Evolutionary conservation across 2,329 filamentous ascomycete species (phyloP), one percentile per base, ranked within the genome.

Genomic region (Blastomyces percursus): DNA sequence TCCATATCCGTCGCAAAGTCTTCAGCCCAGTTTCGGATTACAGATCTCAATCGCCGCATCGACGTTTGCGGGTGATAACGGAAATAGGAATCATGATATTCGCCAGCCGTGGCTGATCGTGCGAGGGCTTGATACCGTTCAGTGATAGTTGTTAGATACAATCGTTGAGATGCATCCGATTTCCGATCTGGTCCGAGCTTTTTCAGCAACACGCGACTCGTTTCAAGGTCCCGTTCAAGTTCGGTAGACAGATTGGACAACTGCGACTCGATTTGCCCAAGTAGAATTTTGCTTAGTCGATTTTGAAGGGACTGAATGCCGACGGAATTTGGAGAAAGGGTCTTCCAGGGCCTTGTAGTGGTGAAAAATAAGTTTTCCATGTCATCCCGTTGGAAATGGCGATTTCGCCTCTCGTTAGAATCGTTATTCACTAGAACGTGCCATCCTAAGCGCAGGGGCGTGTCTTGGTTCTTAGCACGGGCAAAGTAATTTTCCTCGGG

Each of bases 391-490:
- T 67, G 66, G 6, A 68, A 64, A 30, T 73, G 66, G 0, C 67
- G 67, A 1, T 59, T 52, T 2, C 64, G 66, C 57, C 54, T 58
- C 62, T 76, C 66, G 65, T 81, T 67, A 65, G 73, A 75, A 61
- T 74, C 68, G 42, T 78, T 64, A 66, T 82, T 82, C 60, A 74
- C 76, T 9, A 82, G 65, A 0, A 77, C 75, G 67, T 82, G 80
- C 79, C 80, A 82, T 2, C 80, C 80, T 0, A 82, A 72, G 38
- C 74, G 71, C 46, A 80, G 73, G 19, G 67, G 65, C 0, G 75
- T 68, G 60, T 78, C 73, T 52, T 79, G 69, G 50, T 81, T 80
- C 32, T 68, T 67, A 1, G 76, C 70, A 16, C 78, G 71, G 1
- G 71, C 60, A 2, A 78, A 64, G 59, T 74, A 79, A 0, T 62